These are phyloP conservation scores for Cyclocybe aegerita DNA, from an alignment of 768 basidiomycete species.

Conservation along the genomic window DNA sequence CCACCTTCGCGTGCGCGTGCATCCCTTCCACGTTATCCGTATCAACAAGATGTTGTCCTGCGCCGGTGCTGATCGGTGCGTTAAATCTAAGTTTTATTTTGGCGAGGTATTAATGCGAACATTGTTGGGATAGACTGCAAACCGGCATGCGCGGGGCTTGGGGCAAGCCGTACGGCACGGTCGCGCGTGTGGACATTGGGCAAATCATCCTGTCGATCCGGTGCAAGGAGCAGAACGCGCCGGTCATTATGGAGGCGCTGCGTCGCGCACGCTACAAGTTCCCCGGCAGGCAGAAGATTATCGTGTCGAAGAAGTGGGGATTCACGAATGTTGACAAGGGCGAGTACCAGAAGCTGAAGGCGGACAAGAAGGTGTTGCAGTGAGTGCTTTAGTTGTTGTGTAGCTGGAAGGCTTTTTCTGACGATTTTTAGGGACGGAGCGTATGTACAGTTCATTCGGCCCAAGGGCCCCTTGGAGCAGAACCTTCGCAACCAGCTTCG, in stretches of 20 bases:
- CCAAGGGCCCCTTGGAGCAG: constrained; percentile 80
- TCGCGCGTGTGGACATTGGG: constrained; percentile 95
- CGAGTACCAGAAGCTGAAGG: constrained; percentile 87
- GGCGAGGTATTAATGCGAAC: not conserved
- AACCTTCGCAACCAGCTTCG: constrained; percentile 85
- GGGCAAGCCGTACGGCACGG: constrained; percentile 98
- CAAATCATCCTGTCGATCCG: constrained; percentile 90
- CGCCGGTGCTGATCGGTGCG: constrained; percentile 95
- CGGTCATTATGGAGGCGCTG: constrained; percentile 94
- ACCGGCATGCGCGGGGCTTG: constrained; percentile 99
- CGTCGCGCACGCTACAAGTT: constrained; percentile 99
- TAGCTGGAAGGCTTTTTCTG: not conserved
- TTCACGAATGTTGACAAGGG: constrained; percentile 93
- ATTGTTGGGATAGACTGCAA: constrained; percentile 59
- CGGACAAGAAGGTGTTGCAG: constrained; percentile 87
- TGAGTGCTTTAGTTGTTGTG: constrained; percentile 39
- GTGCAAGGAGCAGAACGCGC: constrained; percentile 83
- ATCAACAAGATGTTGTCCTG: constrained; percentile 99
- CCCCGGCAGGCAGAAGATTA: constrained; percentile 98
- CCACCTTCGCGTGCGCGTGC: constrained; percentile 95
- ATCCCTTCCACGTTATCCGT: constrained; percentile 98
- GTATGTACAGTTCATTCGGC: constrained; percentile 91
- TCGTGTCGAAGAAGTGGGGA: constrained; percentile 97
- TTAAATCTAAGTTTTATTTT: constrained; percentile 7
- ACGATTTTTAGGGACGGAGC: constrained; percentile 74